phyloP scores from a whole-genome alignment of 2,329 filamentous ascomycete species.

The Diaporthe nobilis region DNA sequence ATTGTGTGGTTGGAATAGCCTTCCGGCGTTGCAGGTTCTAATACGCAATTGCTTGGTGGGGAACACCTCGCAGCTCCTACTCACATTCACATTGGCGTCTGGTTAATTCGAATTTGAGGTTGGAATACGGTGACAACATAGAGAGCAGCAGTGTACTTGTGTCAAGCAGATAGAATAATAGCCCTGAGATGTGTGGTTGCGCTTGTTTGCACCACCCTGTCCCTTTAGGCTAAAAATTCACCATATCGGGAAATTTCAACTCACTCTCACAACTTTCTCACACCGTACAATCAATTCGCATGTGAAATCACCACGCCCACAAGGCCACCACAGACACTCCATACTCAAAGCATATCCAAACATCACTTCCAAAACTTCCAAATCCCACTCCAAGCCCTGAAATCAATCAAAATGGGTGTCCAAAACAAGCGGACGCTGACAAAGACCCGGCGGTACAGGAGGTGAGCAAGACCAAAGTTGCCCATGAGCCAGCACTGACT shows the following conservation, averaged over 20 bases:
- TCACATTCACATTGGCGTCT: background rate
- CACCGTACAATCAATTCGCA: constrained; percentile 32
- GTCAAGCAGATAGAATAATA: background rate
- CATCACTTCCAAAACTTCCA: background rate
- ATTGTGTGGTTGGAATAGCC: background rate
- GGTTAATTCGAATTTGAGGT: background rate
- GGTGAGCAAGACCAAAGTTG: constrained; percentile 61
- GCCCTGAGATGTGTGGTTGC: background rate
- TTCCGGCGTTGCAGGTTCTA: background rate
- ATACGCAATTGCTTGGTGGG: background rate
- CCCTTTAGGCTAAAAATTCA: constrained; percentile 7
- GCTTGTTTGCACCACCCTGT: constrained; percentile 23
- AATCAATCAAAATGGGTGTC: constrained; percentile 72
- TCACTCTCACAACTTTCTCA: constrained; percentile 37
- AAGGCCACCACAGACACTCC: background rate
- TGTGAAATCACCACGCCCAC: constrained; percentile 36
- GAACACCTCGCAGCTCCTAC: background rate
- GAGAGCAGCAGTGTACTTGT: background rate
- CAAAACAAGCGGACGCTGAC: constrained; percentile 75
- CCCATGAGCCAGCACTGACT: constrained; percentile 40
- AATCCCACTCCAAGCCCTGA: background rate
- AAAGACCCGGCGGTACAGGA: constrained; percentile 81
- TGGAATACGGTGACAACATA: background rate
- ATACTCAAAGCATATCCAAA: background rate
- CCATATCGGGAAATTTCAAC: constrained; percentile 8